phyloP scores from a whole-genome alignment of 1,139 yeast species.

The Candida dubliniensis region DNA sequence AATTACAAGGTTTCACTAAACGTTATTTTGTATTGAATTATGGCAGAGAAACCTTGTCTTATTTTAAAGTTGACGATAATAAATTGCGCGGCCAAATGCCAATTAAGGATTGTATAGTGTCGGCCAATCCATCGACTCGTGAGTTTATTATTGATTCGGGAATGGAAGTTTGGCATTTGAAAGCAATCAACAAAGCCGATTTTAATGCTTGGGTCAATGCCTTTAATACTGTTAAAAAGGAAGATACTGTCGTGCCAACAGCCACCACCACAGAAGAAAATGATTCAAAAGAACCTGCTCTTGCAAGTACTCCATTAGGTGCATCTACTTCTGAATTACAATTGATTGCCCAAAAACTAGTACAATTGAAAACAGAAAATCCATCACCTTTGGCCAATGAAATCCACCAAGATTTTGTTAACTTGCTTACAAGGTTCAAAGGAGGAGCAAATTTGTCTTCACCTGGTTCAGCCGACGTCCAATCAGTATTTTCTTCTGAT shows the following conservation, averaged over 20 bases:
- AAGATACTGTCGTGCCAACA: conserved; percentile 9
- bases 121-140: conserved; percentile 68
- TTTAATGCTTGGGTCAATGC: conserved; percentile 86
- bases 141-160: conserved; percentile 90
- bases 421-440: conserved; percentile 9
- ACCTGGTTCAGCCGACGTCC: conserved; percentile 20
- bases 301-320: conserved; percentile 5
- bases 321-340: conserved; percentile 13
- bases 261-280: neutral
- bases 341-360: conserved; percentile 24
- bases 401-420: conserved; percentile 13
- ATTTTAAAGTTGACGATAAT: conserved; percentile 67
- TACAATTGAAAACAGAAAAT: conserved; percentile 19
- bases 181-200: conserved; percentile 62
- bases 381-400: conserved; percentile 15
- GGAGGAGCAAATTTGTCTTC: conserved; percentile 5
- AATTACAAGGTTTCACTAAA: conserved; percentile 79
- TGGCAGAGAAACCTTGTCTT: conserved; percentile 79
- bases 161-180: conserved; percentile 90
- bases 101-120: conserved; percentile 71
- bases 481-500: conserved; percentile 41
- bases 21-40: conserved; percentile 82
- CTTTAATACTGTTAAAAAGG: conserved; percentile 49
- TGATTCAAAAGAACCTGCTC: conserved; percentile 1
- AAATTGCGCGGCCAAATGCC: conserved; percentile 92